Evolutionary conservation across 208 protist species (phyloP).

Genomic region (Crithidia bombi): DNA sequence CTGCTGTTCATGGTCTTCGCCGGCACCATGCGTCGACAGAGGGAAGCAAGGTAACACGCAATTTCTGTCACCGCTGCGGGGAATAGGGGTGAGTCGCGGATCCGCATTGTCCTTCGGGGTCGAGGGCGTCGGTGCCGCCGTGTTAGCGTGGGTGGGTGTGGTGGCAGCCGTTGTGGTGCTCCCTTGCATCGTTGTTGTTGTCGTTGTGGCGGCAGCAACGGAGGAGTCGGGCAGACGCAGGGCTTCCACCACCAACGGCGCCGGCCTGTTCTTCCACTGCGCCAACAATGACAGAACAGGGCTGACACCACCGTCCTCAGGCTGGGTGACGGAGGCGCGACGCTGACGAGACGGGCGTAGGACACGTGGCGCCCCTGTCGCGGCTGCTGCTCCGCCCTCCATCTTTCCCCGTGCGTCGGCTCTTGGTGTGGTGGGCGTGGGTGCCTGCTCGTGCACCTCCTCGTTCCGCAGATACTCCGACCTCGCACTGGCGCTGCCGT

Average conservation of each 20-base stretch:
- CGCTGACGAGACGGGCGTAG: not conserved
- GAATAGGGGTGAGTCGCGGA: too few relatives aligned
- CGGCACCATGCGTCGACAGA: too few relatives aligned
- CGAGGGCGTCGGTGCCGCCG: not conserved
- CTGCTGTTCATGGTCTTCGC: too few relatives aligned
- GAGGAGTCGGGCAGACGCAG: not conserved
- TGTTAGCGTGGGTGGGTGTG: slow-evolving; percentile 6
- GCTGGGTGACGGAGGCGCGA: not conserved
- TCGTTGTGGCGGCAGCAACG: not conserved
- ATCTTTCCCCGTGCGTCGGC: not conserved
- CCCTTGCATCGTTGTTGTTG: not conserved
- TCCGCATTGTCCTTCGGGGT: not conserved
- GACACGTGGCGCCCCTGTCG: not conserved
- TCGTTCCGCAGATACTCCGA: not conserved
- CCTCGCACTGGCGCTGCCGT: not conserved
- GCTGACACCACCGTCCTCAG: slow-evolving; percentile 10
- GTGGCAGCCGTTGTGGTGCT: not conserved
- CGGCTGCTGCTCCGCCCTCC: not conserved
- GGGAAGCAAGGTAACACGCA: too few relatives aligned
- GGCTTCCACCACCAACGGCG: not conserved
- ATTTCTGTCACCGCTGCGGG: too few relatives aligned
- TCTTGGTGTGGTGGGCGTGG: not conserved
- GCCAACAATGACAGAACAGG: not conserved
- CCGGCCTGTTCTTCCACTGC: not conserved
- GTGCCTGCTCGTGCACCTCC: not conserved